Evolutionary conservation across 305 asterid species (phyloP).

Genomic region (Fraxinus floribunda): DNA sequence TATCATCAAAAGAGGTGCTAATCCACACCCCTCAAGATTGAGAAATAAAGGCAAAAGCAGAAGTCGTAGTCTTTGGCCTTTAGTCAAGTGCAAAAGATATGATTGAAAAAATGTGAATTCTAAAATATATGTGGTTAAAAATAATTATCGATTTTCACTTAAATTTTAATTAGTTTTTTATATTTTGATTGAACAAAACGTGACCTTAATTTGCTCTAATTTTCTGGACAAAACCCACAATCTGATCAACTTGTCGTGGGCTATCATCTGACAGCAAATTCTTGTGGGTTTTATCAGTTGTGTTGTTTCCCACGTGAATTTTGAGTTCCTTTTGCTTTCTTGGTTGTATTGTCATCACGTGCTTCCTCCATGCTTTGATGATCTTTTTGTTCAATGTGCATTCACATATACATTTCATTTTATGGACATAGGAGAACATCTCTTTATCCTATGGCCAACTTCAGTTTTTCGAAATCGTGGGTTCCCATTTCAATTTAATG

Average conservation of each 20-base stretch:
- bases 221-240: no score
- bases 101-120: no score
- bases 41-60: slow-evolving; percentile 9
- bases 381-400: background rate
- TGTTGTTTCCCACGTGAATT: slow-evolving; percentile 36
- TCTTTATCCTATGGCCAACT: no score
- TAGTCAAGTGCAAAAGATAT: slow-evolving; percentile 23
- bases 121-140: no score
- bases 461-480: background rate
- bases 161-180: no score
- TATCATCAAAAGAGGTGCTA: background rate
- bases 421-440: no score
- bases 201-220: no score
- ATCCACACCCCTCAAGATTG: no score
- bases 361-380: slow-evolving; percentile 4
- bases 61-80: slow-evolving; percentile 21
- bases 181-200: no score
- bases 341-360: slow-evolving; percentile 34
- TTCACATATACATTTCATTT: background rate
- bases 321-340: slow-evolving; percentile 18
- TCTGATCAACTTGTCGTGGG: no score
- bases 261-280: slow-evolving; percentile 11
- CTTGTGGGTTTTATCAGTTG: background rate
- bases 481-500: background rate
- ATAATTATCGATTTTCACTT: no score